phyloP scores from a whole-genome alignment of 169 alveolate species.

The Plasmodium fragile region DNA sequence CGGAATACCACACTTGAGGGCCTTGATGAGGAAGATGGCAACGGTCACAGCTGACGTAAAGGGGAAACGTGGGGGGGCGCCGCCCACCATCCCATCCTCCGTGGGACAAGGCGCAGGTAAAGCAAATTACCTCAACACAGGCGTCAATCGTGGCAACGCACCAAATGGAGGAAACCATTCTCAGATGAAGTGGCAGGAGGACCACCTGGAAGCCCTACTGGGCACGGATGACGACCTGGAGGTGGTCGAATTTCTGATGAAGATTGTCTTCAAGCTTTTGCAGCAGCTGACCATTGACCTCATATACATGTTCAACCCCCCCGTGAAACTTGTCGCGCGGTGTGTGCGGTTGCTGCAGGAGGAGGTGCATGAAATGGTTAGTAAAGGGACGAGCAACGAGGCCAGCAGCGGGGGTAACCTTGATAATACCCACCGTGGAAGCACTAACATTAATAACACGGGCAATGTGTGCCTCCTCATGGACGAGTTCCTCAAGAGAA shows the following conservation, averaged over 20 bases:
- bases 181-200: not conserved
- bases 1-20: slow-evolving; percentile 1
- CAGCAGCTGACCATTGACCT: slow-evolving; percentile 25
- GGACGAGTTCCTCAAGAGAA: slow-evolving; percentile 29
- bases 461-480: not conserved
- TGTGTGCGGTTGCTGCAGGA: slow-evolving; percentile 17
- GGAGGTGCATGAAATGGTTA: not conserved
- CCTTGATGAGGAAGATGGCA: not conserved
- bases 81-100: not conserved
- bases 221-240: slow-evolving; percentile 11
- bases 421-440: not conserved
- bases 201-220: not conserved
- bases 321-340: slow-evolving; percentile 12
- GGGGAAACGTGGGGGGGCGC: not conserved
- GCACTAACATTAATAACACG: not conserved
- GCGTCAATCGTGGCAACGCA: not conserved
- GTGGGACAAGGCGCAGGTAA: not conserved
- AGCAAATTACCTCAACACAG: too few relatives aligned
- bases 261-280: slow-evolving; percentile 25
- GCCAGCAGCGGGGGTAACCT: not conserved
- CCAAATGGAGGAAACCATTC: not conserved
- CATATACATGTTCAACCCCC: slow-evolving; percentile 61
- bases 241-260: not conserved
- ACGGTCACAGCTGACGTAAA: not conserved
- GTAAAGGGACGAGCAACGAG: not conserved